Conservation (phyloP, 1,284 basidiomycete species). For the Trichosporon sp. region DNA sequence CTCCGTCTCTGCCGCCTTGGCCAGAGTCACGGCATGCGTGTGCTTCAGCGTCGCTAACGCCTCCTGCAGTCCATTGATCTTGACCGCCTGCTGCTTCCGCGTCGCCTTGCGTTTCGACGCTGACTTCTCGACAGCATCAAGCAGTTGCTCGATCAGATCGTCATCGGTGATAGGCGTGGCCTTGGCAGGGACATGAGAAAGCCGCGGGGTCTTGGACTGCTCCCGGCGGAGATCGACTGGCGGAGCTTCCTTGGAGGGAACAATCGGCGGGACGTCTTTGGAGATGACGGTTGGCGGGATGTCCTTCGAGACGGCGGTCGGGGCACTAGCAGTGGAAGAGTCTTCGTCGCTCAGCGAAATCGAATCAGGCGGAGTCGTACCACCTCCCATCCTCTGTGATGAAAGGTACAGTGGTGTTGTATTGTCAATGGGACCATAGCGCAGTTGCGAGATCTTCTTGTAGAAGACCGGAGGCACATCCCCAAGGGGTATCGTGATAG, state of each 20-base stretch:
- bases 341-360: not conserved
- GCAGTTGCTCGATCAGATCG: not conserved
- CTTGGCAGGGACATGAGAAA: not conserved
- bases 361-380: not conserved
- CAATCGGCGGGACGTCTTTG: not conserved
- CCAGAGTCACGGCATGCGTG: not conserved
- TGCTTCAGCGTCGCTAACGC: not conserved
- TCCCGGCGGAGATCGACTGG: not conserved
- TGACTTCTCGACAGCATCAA: not conserved
- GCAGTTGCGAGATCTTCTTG: not conserved
- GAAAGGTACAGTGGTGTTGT: not conserved
- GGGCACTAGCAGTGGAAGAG: not conserved
- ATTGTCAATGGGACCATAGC: not conserved
- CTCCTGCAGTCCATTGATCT: not conserved
- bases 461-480: not conserved
- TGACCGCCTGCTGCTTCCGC: not conserved
- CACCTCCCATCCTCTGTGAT: not conserved
- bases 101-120: not conserved
- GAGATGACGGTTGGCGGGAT: not conserved
- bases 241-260: not conserved
- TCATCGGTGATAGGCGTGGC: not conserved
- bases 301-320: not conserved
- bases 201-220: not conserved
- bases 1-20: not conserved
- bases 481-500: not conserved